Conservation (phyloP, 2,329 filamentous ascomycete species). For the Knufia petricola region DNA sequence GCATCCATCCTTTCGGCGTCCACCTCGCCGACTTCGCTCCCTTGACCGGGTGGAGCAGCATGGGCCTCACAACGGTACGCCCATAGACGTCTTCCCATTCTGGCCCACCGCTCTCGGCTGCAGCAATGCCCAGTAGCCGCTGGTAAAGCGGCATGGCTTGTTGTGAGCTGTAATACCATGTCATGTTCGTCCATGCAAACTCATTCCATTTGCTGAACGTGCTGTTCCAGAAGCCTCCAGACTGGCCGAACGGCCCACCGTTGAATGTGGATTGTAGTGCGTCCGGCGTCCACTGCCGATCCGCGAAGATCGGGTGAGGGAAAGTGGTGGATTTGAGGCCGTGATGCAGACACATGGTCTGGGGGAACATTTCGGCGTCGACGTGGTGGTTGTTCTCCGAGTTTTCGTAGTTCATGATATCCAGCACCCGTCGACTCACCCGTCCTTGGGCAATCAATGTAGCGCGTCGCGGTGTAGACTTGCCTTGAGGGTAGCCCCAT, state of each 20-base stretch:
- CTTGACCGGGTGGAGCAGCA: constrained; percentile 28
- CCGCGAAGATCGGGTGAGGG: constrained; percentile 70
- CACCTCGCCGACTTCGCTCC: constrained; percentile 29
- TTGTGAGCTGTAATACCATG: constrained; percentile 28
- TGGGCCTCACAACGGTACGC: constrained; percentile 24
- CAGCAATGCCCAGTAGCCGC: constrained; percentile 25
- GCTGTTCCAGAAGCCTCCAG: constrained; percentile 27
- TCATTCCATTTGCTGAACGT: constrained; percentile 29
- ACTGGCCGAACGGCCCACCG: constrained; percentile 25
- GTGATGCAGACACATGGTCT: constrained; percentile 63
- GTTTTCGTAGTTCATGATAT: constrained; percentile 70
- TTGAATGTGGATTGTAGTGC: constrained; percentile 28
- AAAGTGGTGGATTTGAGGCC: constrained; percentile 70
- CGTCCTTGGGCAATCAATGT: constrained; percentile 72
- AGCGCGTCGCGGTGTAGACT: constrained; percentile 57
- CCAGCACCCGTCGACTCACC: constrained; percentile 59
- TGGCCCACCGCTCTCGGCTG: constrained; percentile 21
- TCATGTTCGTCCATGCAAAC: constrained; percentile 27
- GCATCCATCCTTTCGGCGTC: constrained; percentile 20
- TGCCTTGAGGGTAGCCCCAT: constrained; percentile 34
- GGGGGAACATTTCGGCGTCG: constrained; percentile 70
- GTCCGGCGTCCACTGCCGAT: constrained; percentile 53
- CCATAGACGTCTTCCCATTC: constrained; percentile 27
- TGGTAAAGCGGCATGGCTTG: constrained; percentile 28
- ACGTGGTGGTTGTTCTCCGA: constrained; percentile 59